phyloP scores from a whole-genome alignment of 345 rosid genomes.

The Lumnitzera racemosa region DNA sequence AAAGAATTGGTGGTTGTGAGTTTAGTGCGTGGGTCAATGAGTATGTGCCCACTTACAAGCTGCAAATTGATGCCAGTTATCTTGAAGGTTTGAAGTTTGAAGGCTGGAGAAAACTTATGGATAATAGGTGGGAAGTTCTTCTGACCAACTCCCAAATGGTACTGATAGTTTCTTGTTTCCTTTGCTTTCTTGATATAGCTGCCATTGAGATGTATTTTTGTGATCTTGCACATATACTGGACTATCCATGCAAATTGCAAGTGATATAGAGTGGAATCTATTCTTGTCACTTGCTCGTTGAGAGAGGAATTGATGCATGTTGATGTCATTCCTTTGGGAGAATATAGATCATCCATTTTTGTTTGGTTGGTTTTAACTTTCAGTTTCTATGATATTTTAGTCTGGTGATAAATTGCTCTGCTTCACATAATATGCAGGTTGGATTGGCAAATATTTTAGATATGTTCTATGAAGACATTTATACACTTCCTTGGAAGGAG shows the following conservation, averaged over 20 bases:
- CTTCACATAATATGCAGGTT: conserved; percentile 38
- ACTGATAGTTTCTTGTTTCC: conserved; percentile 18
- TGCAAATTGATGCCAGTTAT: conserved; percentile 48
- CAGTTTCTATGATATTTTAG: background rate
- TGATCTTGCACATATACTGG: background rate
- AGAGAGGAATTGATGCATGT: too few relatives aligned
- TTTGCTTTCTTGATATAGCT: background rate
- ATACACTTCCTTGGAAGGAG: conserved; percentile 66
- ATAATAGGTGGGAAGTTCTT: conserved; percentile 68
- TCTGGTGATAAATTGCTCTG: background rate
- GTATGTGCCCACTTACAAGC: conserved; percentile 57
- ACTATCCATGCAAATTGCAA: too few relatives aligned
- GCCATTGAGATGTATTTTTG: background rate
- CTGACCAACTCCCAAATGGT: conserved; percentile 96
- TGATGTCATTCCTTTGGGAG: too few relatives aligned
- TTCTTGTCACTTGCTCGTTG: too few relatives aligned
- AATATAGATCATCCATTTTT: too few relatives aligned
- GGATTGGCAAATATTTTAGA: conserved; percentile 76
- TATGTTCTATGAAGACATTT: conserved; percentile 72
- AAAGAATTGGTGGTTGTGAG: conserved; percentile 62
- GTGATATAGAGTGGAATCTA: too few relatives aligned
- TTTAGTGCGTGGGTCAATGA: conserved; percentile 73
- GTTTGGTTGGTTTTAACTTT: too few relatives aligned
- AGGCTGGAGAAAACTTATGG: conserved; percentile 59
- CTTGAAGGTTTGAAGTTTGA: conserved; percentile 52